A percentile compares a stretch with the other conserved stretches of the same genome.
phyloP scores from a whole-genome alignment of 805 yeast species.

The Metschnikowia orientalis region DNA sequence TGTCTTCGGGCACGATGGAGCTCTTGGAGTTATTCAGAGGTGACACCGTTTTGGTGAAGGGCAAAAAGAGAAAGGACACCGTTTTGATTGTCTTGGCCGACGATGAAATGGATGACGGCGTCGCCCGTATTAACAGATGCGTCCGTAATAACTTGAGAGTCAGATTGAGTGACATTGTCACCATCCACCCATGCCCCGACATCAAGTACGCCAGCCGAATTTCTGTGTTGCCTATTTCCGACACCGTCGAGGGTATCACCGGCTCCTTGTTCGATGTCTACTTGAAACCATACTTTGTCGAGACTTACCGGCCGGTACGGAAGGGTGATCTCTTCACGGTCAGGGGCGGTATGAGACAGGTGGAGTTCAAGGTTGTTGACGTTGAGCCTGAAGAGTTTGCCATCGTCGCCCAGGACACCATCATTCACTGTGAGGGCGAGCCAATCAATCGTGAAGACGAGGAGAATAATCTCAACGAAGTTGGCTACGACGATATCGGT shows the following conservation, averaged over 20 bases:
- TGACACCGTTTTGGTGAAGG: conserved; percentile 94
- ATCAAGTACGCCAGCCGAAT: conserved; percentile 95
- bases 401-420: conserved; percentile 96
- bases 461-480: conserved; percentile 93
- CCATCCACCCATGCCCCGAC: conserved; percentile 95
- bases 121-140: conserved; percentile 89
- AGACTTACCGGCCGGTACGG: conserved; percentile 97
- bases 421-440: conserved; percentile 98
- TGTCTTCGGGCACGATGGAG: conserved; percentile 95
- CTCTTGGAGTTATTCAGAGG: conserved; percentile 92
- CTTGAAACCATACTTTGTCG: conserved; percentile 96
- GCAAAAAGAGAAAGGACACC: conserved; percentile 97
- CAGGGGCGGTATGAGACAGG: conserved; percentile 99
- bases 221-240: conserved; percentile 94
- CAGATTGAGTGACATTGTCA: conserved; percentile 86
- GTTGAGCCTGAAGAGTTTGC: conserved; percentile 97
- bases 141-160: conserved; percentile 94
- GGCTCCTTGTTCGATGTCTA: conserved; percentile 95
- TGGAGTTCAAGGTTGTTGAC: conserved; percentile 96
- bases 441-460: conserved; percentile 98
- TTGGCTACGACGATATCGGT: conserved; percentile 98
- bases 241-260: conserved; percentile 95
- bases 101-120: conserved; percentile 95
- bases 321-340: conserved; percentile 95
- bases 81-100: conserved; percentile 93